phyloP scores from a whole-genome alignment of 495 filamentous ascomycete species.

The Neurospora tetraspora region DNA sequence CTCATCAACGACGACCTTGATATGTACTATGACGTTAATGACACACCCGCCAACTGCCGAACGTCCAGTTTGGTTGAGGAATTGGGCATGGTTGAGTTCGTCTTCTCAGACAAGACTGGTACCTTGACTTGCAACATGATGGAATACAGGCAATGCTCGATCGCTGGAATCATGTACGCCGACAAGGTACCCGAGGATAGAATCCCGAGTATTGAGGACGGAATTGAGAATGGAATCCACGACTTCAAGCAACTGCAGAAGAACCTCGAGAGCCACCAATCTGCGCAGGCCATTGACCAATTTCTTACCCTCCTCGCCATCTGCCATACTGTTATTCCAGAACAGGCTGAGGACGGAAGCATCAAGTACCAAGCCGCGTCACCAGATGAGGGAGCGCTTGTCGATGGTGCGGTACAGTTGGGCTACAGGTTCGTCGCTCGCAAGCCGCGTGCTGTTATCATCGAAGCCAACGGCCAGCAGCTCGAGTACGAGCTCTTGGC shows the following conservation, averaged over 20 bases:
- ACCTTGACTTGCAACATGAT: constrained; percentile 99
- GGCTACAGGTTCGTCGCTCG: constrained; percentile 87
- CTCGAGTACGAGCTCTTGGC: constrained; percentile 85
- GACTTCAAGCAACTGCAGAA: constrained; percentile 71
- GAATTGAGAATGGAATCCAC: constrained; percentile 68
- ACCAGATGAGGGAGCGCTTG: constrained; percentile 92
- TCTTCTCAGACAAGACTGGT: constrained; percentile 98
- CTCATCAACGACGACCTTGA: constrained; percentile 96
- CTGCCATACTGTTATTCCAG: constrained; percentile 97
- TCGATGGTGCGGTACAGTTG: constrained; percentile 77
- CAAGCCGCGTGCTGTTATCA: constrained; percentile 76
- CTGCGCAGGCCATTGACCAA: constrained; percentile 66
- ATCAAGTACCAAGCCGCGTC: constrained; percentile 99
- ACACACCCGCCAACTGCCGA: constrained; percentile 90
- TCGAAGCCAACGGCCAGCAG: constrained; percentile 59
- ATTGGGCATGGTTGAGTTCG: constrained; percentile 94
- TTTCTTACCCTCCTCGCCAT: constrained; percentile 82
- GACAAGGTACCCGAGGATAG: constrained; percentile 91
- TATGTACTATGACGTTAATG: constrained; percentile 93
- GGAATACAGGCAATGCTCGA: constrained; percentile 94
- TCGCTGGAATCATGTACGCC: constrained; percentile 87
- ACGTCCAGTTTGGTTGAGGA: constrained; percentile 97
- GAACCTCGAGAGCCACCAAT: constrained; percentile 61
- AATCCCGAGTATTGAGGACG: constrained; percentile 65
- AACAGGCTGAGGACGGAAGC: constrained; percentile 59